Evolutionary conservation across 495 filamentous ascomycete genomes (phyloP).

Genomic region (Choiromyces venosus): DNA sequence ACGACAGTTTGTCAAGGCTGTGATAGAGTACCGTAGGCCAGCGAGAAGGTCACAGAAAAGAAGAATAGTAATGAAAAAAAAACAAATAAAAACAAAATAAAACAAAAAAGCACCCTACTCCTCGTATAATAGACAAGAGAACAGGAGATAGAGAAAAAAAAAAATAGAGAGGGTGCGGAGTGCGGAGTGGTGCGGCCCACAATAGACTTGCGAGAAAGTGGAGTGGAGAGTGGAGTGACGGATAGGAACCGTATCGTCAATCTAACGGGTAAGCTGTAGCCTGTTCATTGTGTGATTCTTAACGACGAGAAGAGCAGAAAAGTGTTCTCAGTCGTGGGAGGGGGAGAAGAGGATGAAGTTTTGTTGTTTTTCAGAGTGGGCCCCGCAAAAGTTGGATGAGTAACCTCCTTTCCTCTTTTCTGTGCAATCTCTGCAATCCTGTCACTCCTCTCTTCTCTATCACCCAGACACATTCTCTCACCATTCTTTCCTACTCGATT

Average conservation of each 20-base stretch:
- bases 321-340: slow-evolving; percentile 11
- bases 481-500: slow-evolving; percentile 2
- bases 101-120: neutral
- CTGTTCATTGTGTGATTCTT: slow-evolving; percentile 36
- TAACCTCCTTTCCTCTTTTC: slow-evolving; percentile 16
- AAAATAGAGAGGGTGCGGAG: slow-evolving; percentile 18
- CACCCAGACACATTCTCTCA: slow-evolving; percentile 8
- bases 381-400: slow-evolving; percentile 22
- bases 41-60: slow-evolving; percentile 7
- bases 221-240: slow-evolving; percentile 24
- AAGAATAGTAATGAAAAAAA: neutral
- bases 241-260: slow-evolving; percentile 29
- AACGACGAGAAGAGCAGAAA: slow-evolving; percentile 17
- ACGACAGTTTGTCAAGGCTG: slow-evolving; percentile 22
- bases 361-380: slow-evolving; percentile 28
- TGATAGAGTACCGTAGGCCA: slow-evolving; percentile 18
- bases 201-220: neutral
- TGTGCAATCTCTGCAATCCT: neutral
- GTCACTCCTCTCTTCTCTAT: slow-evolving; percentile 13
- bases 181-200: neutral
- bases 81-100: slow-evolving; percentile 1
- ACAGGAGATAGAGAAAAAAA: slow-evolving; percentile 3
- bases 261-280: slow-evolving; percentile 27
- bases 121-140: slow-evolving; percentile 3
- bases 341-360: slow-evolving; percentile 22